Base-by-base conservation (phyloP, 2,329 filamentous ascomycete species). In the Shiraia sp. region DNA sequence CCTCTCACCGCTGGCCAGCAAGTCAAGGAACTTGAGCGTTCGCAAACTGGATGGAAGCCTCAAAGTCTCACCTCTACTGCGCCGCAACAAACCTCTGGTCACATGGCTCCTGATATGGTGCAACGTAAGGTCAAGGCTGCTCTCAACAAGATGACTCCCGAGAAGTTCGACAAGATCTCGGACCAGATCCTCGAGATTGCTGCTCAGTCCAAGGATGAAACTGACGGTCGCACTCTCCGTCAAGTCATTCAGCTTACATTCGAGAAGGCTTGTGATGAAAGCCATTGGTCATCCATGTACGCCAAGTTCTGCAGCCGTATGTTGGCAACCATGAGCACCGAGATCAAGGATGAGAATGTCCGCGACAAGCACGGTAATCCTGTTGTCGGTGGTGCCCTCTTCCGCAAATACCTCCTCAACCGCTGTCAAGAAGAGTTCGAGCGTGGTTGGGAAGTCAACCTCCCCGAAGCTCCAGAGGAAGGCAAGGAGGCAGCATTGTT, bases 81-180 rank as follows among this genome's bases (percentile, higher is more conserved):
- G 7, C 35, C 46, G 32, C 43, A 49, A 16, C 75, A 75, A 30
- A 43, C 51, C 27, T 38, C 53, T 3, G 64, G 63, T 12, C 66
- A 88, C 59, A 81, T 97, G 75, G 83, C 95, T 53, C 92, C 93
- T 16, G 89, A 92, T 60, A 83, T 93, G 78, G 93, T 99, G 44
- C 93, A 99, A 76, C 86, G 92, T 59, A 99, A 99, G 85, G 93
- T 99, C 69, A 99, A 99, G 85, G 87, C 90, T 52, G 88, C 88
- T 48, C 78, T 99, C 62, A 99, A 99, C 84, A 99, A 99, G 86
- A 97, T 99, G 93, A 97, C 93, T 0, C 93, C 93, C 0, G 93
- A 99, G 75, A 99, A 97, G 68, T 99, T 99, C 62, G 91, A 96
- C 68, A 90, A 86, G 75, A 96, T 99, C 57, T 83, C 93, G 6